Evolutionary conservation across 2,329 filamentous ascomycete species (phyloP).

Genomic region (Immersiporthe knoxdaviesiana): DNA sequence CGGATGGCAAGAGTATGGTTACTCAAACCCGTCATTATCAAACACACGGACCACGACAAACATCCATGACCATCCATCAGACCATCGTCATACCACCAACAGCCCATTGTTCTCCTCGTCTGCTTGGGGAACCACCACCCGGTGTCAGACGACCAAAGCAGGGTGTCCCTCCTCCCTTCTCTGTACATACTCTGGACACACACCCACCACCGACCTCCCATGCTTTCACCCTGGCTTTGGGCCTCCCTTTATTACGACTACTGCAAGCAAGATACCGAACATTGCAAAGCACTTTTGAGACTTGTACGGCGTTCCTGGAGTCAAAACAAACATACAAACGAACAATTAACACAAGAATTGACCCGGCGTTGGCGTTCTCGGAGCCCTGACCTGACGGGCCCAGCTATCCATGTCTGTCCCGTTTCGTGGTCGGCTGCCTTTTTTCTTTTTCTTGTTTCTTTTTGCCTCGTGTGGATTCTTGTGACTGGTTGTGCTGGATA

Average conservation of each 20-base stretch:
- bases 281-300: constrained; percentile 4
- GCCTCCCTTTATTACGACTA: background rate
- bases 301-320: constrained; percentile 14
- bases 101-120: background rate
- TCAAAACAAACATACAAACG: constrained; percentile 7
- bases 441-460: background rate
- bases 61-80: background rate
- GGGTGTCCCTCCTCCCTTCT: constrained; percentile 14
- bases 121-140: background rate
- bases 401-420: background rate
- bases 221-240: background rate
- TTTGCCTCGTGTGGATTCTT: background rate
- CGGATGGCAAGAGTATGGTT: background rate
- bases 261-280: background rate
- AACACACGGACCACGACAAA: background rate
- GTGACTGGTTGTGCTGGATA: background rate
- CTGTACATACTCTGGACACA: constrained; percentile 22
- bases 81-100: background rate
- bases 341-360: constrained; percentile 17
- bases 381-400: background rate
- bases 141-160: constrained; percentile 19
- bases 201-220: background rate
- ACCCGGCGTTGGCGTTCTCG: constrained; percentile 7
- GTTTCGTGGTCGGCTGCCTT: background rate
- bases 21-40: background rate